These are phyloP conservation scores for Conticribra guillardii DNA, from an alignment of 108 stramenopile genomes.

Conservation along the genomic window DNA sequence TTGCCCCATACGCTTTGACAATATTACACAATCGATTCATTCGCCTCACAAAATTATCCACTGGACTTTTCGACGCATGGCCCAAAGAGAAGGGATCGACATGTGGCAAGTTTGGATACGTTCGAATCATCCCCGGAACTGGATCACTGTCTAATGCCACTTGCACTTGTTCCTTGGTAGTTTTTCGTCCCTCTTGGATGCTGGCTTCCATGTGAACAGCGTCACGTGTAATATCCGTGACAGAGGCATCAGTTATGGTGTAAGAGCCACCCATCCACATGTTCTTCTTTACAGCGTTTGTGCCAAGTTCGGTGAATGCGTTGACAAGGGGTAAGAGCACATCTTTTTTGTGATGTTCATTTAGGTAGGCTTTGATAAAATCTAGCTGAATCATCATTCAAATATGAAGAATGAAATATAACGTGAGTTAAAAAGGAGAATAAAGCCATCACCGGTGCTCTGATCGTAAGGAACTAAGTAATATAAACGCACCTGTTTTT, in stretches of 20 bases:
- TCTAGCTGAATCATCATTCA: slow-evolving; percentile 16
- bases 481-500: slow-evolving; percentile 23
- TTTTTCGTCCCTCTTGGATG: slow-evolving; percentile 40
- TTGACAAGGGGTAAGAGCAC: slow-evolving; percentile 58
- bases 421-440: not conserved
- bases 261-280: slow-evolving; percentile 74
- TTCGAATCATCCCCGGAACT: slow-evolving; percentile 27
- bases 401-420: not conserved
- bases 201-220: slow-evolving; percentile 32
- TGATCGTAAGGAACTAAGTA: not conserved
- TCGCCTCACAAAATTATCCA: slow-evolving; percentile 76
- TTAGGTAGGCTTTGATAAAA: slow-evolving; percentile 70
- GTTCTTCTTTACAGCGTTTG: slow-evolving; percentile 62
- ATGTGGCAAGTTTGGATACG: slow-evolving; percentile 37
- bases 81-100: slow-evolving; percentile 44
- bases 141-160: slow-evolving; percentile 50
- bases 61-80: slow-evolving; percentile 38
- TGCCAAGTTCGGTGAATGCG: slow-evolving; percentile 73
- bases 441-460: not conserved
- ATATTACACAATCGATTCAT: slow-evolving; percentile 76
- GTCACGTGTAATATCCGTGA: slow-evolving; percentile 53
- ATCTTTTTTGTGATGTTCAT: slow-evolving; percentile 75
- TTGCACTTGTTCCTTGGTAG: slow-evolving; percentile 30
- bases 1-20: slow-evolving; percentile 64
- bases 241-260: slow-evolving; percentile 52